A percentile compares a stretch with the other conserved stretches of the same genome.
phyloP scores from a whole-genome alignment of 768 basidiomycete species.

The Mrakia frigida region DNA sequence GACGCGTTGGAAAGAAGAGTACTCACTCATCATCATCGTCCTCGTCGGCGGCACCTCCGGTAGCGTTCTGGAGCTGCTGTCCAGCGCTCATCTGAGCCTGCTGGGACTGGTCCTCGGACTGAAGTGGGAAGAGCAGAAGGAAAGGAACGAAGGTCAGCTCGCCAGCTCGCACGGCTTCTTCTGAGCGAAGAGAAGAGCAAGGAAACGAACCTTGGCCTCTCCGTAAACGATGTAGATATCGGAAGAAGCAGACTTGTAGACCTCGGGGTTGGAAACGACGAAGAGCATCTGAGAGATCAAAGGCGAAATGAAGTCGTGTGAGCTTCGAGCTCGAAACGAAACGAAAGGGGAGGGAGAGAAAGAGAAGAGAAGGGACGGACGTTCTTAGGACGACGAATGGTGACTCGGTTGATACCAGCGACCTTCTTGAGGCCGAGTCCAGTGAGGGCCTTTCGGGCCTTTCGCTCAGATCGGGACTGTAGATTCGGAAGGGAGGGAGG shows the following conservation, averaged over 20 bases:
- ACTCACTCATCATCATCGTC: conserved; percentile 56
- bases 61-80: conserved; percentile 56
- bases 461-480: conserved; percentile 84
- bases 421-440: conserved; percentile 85
- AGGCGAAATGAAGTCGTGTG: not conserved
- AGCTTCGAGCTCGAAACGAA: not conserved
- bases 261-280: conserved; percentile 87
- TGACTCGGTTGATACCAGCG: conserved; percentile 87
- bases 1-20: not conserved
- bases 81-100: conserved; percentile 70
- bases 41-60: conserved; percentile 53
- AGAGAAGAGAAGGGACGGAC: conserved; percentile 48
- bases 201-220: conserved; percentile 56
- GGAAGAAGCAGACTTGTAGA: conserved; percentile 94
- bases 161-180: not conserved
- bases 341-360: not conserved
- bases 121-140: not conserved
- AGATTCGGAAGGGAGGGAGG: not conserved
- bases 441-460: conserved; percentile 86
- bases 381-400: conserved; percentile 89
- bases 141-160: conserved; percentile 23
- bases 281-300: conserved; percentile 62
- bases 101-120: conserved; percentile 67
- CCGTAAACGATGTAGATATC: conserved; percentile 99
- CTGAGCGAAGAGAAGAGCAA: conserved; percentile 23